Percentiles rank a stretch among this genome's conserved stretches.
These are phyloP conservation scores for Annulohypoxylon bovei DNA, from an alignment of 495 filamentous ascomycete species.

Conservation along the genomic window DNA sequence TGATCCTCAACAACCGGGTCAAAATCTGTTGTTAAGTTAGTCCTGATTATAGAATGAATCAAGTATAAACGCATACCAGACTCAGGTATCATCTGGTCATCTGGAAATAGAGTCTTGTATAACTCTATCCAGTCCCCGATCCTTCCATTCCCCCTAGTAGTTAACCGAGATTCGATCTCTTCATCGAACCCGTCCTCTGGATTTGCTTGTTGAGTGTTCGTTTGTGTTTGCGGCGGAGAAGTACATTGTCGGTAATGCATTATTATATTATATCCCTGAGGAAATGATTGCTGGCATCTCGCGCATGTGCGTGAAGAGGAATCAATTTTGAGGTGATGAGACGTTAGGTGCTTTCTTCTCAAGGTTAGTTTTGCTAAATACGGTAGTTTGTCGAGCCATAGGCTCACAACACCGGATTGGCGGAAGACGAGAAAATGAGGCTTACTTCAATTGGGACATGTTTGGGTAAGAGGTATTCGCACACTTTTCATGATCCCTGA, in stretches of 20 bases:
- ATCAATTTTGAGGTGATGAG: not conserved
- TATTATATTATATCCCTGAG: not conserved
- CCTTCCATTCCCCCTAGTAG: not conserved
- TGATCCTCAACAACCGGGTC: constrained; percentile 16
- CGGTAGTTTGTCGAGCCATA: no score
- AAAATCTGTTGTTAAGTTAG: constrained; percentile 7
- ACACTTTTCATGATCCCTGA: constrained; percentile 46
- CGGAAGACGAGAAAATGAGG: not conserved
- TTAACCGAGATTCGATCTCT: not conserved
- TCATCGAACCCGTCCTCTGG: constrained; percentile 17
- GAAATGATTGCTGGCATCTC: not conserved
- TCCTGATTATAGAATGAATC: not conserved
- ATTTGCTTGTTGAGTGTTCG: not conserved
- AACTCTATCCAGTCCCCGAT: constrained; percentile 3
- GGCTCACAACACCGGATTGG: not conserved
- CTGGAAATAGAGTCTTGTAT: constrained; percentile 6
- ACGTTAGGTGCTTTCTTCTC: constrained; percentile 11
- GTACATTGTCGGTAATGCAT: not conserved
- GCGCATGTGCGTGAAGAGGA: not conserved
- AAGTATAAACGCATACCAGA: not conserved
- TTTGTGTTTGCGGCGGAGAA: not conserved
- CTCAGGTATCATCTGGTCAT: constrained; percentile 1
- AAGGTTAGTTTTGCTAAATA: not conserved
- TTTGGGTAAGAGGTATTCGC: constrained; percentile 40
- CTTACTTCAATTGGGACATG: constrained; percentile 49